Percentiles rank a stretch among this genome's conserved stretches.
phyloP scores from a whole-genome alignment of 139 green algal genomes.

The Limnomonas spitsbergensis region DNA sequence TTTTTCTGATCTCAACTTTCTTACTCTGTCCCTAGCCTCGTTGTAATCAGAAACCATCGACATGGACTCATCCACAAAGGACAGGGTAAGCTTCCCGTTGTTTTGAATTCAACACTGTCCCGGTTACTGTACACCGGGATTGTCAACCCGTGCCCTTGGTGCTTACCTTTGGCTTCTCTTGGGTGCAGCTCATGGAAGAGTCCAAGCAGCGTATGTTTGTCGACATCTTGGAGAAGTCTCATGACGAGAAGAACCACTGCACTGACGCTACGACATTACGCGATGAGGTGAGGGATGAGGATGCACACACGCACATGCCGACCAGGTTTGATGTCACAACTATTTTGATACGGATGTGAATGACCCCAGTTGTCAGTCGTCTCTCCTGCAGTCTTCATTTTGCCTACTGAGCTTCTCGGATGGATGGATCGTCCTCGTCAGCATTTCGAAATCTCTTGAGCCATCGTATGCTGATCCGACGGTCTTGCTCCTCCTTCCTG shows the following conservation, averaged over 20 bases:
- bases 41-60: no score
- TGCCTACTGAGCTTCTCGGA: not conserved
- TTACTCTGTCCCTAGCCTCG: no score
- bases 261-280: not conserved
- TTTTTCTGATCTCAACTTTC: no score
- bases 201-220: conserved; percentile 9
- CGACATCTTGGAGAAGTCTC: conserved; percentile 1
- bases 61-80: no score
- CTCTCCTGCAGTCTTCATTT: not conserved
- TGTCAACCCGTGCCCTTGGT: no score
- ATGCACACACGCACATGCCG: not conserved
- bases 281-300: conserved; percentile 18
- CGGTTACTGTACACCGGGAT: no score
- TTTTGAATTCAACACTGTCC: no score
- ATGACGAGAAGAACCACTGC: not conserved
- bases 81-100: no score
- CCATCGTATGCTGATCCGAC: not conserved
- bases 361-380: not conserved
- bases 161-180: no score
- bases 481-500: not conserved
- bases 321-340: no score
- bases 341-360: not conserved
- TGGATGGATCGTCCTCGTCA: not conserved
- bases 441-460: not conserved
- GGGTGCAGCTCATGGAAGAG: conserved; percentile 18